Base-by-base conservation (phyloP, 345 rosid genomes). In the Gossypium turneri region DNA sequence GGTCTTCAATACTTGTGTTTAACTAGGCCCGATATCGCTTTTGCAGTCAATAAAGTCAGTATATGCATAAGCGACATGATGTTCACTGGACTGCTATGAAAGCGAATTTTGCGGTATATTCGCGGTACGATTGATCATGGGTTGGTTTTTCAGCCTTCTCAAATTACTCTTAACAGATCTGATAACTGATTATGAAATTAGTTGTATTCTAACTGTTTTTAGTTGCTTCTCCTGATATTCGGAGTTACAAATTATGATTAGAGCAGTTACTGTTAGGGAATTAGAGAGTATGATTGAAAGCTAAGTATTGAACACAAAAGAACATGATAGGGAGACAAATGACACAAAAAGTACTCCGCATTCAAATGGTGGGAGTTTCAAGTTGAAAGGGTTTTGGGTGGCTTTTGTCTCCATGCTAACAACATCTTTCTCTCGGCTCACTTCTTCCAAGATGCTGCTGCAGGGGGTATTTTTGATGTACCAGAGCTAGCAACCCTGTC, bases 401-500 rank as follows among this genome's bases (percentile, higher is more conserved):
- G 75, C 75, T 76, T 82, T 79, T 75, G 85, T 78, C 83, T 63
- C 5, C 41, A 71, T 38, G 78, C 76, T 73, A n/a, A 48, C 72
- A 57, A 70, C 82, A 70, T 75, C 67, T 85, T 80, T 79, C 68
- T 67, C 57, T 51, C 6, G 67, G 50, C 73, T 75, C 58, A 19
- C 50, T 20, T 73, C 41, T 34, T 64, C 59, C 25, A 34, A 50
- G 59, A 81, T 73, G 72, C 72, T 66, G 48, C 70, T 63, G 41
- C 41, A 34, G 62, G 84, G 73, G 20, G 74, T 34, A 55, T n/a
- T 65, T 59, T 34, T 55, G 11, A 77, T 71, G 48, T 57, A 56
- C 29, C 44, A 62, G 41, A 22, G 60, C 74, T 73, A 20, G 34
- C 74, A 84, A 67, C 67, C 27, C 73, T 48, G 17, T 65, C 41